phyloP scores from a whole-genome alignment of 2,329 filamentous ascomycete genomes.

The Pseudovirgaria hyperparasitica region DNA sequence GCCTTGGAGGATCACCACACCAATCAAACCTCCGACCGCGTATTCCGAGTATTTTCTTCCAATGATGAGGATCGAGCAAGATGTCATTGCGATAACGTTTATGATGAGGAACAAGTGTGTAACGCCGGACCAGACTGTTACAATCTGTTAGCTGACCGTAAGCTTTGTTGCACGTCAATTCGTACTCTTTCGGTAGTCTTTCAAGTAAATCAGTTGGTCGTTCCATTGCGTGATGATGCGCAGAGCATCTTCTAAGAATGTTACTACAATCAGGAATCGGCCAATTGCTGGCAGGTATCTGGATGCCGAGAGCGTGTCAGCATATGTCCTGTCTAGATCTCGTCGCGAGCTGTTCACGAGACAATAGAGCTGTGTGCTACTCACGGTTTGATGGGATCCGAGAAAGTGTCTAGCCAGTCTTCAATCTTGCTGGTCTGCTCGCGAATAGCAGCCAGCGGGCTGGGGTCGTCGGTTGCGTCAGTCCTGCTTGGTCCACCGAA shows the following conservation, averaged over 20 bases:
- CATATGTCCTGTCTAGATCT: conserved; percentile 3
- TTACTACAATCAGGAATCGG: conserved; percentile 94
- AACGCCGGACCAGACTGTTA: conserved; percentile 67
- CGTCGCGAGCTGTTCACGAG: conserved; percentile 1
- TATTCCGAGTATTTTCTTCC: conserved; percentile 85
- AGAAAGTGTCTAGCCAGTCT: conserved; percentile 73
- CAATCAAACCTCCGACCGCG: conserved; percentile 80
- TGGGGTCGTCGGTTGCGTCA: conserved; percentile 55
- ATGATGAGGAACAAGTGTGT: conserved; percentile 85
- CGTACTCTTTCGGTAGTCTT: conserved; percentile 88
- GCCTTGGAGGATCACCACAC: conserved; percentile 83
- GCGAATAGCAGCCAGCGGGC: conserved; percentile 75
- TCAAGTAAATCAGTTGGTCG: conserved; percentile 86
- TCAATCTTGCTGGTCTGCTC: conserved; percentile 98
- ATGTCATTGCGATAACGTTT: conserved; percentile 81
- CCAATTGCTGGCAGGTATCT: conserved; percentile 92
- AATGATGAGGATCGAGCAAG: conserved; percentile 78
- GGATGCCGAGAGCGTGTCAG: conserved; percentile 16
- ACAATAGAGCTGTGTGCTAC: conserved; percentile 24
- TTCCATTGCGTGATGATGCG: conserved; percentile 96
- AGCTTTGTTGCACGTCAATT: conserved; percentile 5
- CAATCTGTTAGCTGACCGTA: conserved; percentile 10
- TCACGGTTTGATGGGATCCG: conserved; percentile 91
- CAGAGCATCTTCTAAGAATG: conserved; percentile 91
- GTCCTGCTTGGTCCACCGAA: conserved; percentile 50